phyloP scores from a whole-genome alignment of 106 monocot species.

The Phalaenopsis equestris region DNA sequence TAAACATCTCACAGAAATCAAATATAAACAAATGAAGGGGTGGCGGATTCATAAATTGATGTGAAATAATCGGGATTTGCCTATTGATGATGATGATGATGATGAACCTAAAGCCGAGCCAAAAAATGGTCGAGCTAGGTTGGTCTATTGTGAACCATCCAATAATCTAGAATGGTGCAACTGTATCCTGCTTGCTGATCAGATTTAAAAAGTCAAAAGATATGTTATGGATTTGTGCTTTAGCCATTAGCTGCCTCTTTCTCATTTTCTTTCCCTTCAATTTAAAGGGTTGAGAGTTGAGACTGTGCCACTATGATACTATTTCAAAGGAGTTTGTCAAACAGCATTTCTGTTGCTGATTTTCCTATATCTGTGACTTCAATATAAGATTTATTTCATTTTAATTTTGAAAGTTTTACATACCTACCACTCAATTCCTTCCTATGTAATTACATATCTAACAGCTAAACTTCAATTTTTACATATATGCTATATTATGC shows the following conservation, averaged over 20 bases:
- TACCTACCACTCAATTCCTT: too few relatives aligned
- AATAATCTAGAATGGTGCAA: background rate
- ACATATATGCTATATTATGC: too few relatives aligned
- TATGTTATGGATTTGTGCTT: background rate
- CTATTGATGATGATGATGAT: too few relatives aligned
- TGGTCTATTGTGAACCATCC: background rate
- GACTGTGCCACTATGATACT: background rate
- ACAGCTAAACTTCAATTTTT: too few relatives aligned
- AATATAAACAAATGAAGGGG: too few relatives aligned
- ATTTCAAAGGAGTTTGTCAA: background rate
- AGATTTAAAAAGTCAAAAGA: background rate
- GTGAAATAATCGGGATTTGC: too few relatives aligned
- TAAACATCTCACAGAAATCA: too few relatives aligned
- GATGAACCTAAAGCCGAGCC: too few relatives aligned
- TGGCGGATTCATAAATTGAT: too few relatives aligned
- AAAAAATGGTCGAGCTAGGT: background rate
- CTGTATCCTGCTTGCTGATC: background rate
- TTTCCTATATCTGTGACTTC: background rate
- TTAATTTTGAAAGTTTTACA: background rate
- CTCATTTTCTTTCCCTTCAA: background rate
- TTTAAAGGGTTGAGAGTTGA: too few relatives aligned
- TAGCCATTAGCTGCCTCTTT: background rate
- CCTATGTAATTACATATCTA: too few relatives aligned
- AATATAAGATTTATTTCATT: background rate
- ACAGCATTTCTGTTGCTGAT: background rate